Evolutionary conservation across 2,329 filamentous ascomycete genomes (phyloP), one percentile per base, ranked within the genome.

Genomic region (Hymenoscyphus fructigenus): DNA sequence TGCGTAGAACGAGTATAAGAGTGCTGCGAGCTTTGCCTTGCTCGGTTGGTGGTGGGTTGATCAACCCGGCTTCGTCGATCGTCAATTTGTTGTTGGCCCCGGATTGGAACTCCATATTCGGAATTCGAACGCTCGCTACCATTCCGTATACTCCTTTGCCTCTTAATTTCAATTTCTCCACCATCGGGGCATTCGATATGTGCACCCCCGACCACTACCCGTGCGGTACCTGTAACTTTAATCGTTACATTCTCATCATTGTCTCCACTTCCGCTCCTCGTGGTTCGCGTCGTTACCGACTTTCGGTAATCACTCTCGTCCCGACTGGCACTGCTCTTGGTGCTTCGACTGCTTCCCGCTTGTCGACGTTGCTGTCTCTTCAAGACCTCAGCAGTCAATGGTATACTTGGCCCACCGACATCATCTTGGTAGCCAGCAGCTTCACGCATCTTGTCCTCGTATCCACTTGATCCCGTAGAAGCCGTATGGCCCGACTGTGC

Each of bases 271-370:
- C 71, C 69, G 62, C 72, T 74, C 61, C 74, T 65, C 3, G 86
- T 89, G 10, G 86, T 85, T 50, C 84, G 82, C 14, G 86, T 88
- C 0, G 86, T 86, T 32, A 84, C 84, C 62, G 85, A 88, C 67
- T 84, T 83, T 68, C 82, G 82, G 75, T 83, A 87, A 63, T 88
- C 86, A 75, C 86, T 88, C 64, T 88, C 86, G 70, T 88, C 87
- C 55, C 81, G 85, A 73, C 86, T 88, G 26, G 82, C 67, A 81
- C 87, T 79, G 83, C 88, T 68, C 82, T 82, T 61, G 81, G 88
- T 47, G 83, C 87, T 78, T 82, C 85, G 6, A 78, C 80, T 65
- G 78, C 81, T 67, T 78, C 80, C 62, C 72, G 75, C 80, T 28
- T 77, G 32, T 79, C 83, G 72, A 79, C 83, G 73, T 80, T 84